Evolutionary conservation across 2,329 filamentous ascomycete genomes (phyloP).

Genomic region (Fusarium scirpi): DNA sequence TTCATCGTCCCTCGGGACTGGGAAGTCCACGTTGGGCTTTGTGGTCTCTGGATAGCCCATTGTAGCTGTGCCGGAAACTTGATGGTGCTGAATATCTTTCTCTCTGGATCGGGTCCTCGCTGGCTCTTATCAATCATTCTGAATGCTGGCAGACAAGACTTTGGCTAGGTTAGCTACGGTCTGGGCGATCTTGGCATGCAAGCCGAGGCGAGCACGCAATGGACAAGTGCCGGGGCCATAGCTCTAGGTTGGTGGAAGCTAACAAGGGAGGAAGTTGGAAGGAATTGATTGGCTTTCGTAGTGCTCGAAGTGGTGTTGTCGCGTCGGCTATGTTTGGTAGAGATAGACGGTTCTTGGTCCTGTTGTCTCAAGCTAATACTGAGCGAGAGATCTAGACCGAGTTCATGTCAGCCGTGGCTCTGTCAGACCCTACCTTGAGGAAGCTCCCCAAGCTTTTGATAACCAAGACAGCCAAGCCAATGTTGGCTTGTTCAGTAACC

Average conservation of each 20-base stretch:
- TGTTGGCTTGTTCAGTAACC: neutral
- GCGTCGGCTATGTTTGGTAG: neutral
- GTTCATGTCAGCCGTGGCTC: neutral
- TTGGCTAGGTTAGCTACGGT: conserved; percentile 4
- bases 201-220: conserved; percentile 46
- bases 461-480: neutral
- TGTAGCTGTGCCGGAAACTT: neutral
- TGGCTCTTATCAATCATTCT: conserved; percentile 23
- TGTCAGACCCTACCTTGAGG: neutral
- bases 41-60: conserved; percentile 37
- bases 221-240: conserved; percentile 24
- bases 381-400: neutral
- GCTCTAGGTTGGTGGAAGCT: neutral
- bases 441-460: neutral
- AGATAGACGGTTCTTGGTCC: neutral
- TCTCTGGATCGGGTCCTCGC: neutral
- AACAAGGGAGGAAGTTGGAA: neutral
- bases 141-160: conserved; percentile 5
- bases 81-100: neutral
- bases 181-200: conserved; percentile 26
- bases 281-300: neutral
- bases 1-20: conserved; percentile 47
- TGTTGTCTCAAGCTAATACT: neutral
- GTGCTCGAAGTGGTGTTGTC: neutral
- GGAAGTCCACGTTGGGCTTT: conserved; percentile 27